Base-by-base conservation (phyloP, 306 rosid genomes). In the Quercus alba region DNA sequence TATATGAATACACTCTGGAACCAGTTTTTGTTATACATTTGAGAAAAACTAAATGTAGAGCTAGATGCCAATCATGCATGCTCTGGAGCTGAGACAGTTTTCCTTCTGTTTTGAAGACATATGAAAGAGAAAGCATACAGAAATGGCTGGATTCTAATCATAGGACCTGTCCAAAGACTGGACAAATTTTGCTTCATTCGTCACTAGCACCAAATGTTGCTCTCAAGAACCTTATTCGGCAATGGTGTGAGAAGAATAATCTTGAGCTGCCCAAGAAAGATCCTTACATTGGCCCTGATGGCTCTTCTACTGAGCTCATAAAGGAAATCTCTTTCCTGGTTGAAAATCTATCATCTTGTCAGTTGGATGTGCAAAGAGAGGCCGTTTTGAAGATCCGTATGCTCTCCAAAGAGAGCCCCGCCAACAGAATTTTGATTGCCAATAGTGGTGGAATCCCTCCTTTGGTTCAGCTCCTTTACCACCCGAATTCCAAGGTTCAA, bases 41-140 rank as follows among this genome's bases (percentile, higher is more conserved):
- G 15, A 49, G 54, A 12, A 49, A 12, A 49, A 46, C 54, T 46
- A 3, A 49, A 49, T 12, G 17, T 49, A 49, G 54, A 49, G 54
- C 54, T 49, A 49, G 17, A 49, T 49, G 54, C 54, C 54, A 49
- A 49, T 33, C 72, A 8, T 19, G 72, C 72, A 33, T 67, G 17
- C 72, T 67, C 25, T 33, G 25, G 15, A 12, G 9, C 72, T 68
- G 28, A 28, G 15, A 68, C 2, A 58, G 18, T 0, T 35, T 68
- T 68, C 17, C 52, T 68, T 25, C 54, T 68, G 17, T 68, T 66
- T 68, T 35, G 15, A 77, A 94, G 97, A 92, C 97, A 68, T 92
- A 89, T 70, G 98, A 94, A 73, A 86, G 94, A 84, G 93, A 87
- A 73, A 92, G 97, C 87, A 94, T 94, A 82, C 83, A 87, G 66